phyloP scores from a whole-genome alignment of 2,329 filamentous ascomycete species.

The Aspergillus sp. region DNA sequence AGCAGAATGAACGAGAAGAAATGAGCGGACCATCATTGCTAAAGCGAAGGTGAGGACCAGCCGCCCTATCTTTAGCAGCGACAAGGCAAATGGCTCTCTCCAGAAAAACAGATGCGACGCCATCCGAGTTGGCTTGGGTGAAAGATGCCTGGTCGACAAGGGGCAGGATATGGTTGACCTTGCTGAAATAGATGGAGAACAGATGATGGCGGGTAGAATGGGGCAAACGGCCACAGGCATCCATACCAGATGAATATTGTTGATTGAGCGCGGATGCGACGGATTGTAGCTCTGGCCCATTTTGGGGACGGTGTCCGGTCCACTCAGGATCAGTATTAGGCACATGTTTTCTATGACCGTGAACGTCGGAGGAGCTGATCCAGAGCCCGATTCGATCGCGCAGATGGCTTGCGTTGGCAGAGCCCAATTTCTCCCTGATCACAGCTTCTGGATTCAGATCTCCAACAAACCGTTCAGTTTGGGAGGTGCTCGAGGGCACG shows the following conservation, averaged over 20 bases:
- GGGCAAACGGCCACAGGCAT: slow-evolving; percentile 35
- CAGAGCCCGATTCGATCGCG: slow-evolving; percentile 37
- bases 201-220: slow-evolving; percentile 34
- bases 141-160: slow-evolving; percentile 36
- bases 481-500: slow-evolving; percentile 3
- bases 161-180: slow-evolving; percentile 42
- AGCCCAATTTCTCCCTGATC: slow-evolving; percentile 36
- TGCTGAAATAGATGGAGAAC: slow-evolving; percentile 39
- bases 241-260: slow-evolving; percentile 28
- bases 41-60: slow-evolving; percentile 36
- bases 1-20: slow-evolving; percentile 41
- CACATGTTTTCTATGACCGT: slow-evolving; percentile 7
- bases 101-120: slow-evolving; percentile 36
- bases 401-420: slow-evolving; percentile 25
- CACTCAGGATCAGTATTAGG: slow-evolving; percentile 2
- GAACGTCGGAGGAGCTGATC: slow-evolving; percentile 29
- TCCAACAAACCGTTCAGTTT: slow-evolving; percentile 41
- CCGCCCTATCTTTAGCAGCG: slow-evolving; percentile 40
- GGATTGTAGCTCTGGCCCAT: slow-evolving; percentile 9
- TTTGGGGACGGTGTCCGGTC: slow-evolving; percentile 1
- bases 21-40: slow-evolving; percentile 33
- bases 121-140: slow-evolving; percentile 27
- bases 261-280: slow-evolving; percentile 26
- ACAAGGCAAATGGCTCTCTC: slow-evolving; percentile 45
- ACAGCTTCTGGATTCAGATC: slow-evolving; percentile 46